Percentiles rank a stretch among this genome's conserved stretches.
Evolutionary conservation across 1,284 basidiomycete genomes (phyloP).

Genomic region (Pseudozyma thailandica): DNA sequence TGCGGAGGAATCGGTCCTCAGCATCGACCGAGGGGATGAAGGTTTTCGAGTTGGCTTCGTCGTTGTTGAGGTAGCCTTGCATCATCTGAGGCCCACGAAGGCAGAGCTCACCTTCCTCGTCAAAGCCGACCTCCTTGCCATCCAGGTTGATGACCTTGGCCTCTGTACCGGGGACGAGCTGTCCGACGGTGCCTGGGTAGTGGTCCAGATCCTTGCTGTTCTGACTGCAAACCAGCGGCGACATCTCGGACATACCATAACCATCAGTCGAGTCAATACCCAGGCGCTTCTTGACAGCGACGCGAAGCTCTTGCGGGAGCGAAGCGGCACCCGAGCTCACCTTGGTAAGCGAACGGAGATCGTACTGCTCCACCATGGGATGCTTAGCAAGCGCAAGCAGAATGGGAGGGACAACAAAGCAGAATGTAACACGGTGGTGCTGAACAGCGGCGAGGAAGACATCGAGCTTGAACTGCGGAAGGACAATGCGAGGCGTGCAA

Average conservation of each 20-base stretch:
- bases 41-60: conserved; percentile 56
- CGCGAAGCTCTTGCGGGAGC: conserved; percentile 52
- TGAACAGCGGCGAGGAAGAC: conserved; percentile 58
- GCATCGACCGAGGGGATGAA: conserved; percentile 42
- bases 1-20: conserved; percentile 51
- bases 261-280: conserved; percentile 62
- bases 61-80: conserved; percentile 64
- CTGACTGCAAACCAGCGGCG: conserved; percentile 63
- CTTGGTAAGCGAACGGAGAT: conserved; percentile 55
- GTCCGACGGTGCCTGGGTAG: conserved; percentile 54
- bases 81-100: conserved; percentile 66
- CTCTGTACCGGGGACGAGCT: conserved; percentile 59
- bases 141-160: conserved; percentile 55
- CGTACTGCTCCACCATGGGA: conserved; percentile 57
- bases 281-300: conserved; percentile 52
- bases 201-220: conserved; percentile 51
- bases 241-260: conserved; percentile 67
- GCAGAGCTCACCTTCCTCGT: conserved; percentile 61
- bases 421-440: conserved; percentile 59
- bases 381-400: conserved; percentile 62
- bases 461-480: conserved; percentile 58
- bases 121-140: conserved; percentile 48
- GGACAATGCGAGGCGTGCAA: conserved; percentile 56
- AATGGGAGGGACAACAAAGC: conserved; percentile 66
- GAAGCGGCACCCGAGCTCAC: conserved; percentile 63